Evolutionary conservation across 306 rosid genomes (phyloP).

Genomic region (Lathyrus aphaca): DNA sequence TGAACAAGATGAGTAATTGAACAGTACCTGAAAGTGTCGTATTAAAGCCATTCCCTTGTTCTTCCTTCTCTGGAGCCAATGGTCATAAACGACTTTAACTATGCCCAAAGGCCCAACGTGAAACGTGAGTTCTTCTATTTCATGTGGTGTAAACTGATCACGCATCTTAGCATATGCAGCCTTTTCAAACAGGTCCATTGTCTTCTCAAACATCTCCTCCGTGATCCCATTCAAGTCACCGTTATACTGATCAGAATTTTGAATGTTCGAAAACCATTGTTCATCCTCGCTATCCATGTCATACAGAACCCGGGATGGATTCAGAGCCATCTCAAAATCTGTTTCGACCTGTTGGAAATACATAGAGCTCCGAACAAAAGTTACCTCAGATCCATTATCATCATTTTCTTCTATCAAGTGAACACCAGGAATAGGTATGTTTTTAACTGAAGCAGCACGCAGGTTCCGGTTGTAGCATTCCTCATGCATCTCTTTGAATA

Average conservation of each 20-base stretch:
- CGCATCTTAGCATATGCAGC: constrained; percentile 68
- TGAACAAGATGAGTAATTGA: constrained; percentile 18
- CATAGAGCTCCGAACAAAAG: constrained; percentile 66
- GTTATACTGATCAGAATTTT: constrained; percentile 50
- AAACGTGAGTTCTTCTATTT: constrained; percentile 71
- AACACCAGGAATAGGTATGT: constrained; percentile 97
- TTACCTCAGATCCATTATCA: constrained; percentile 56
- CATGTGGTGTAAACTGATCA: constrained; percentile 66
- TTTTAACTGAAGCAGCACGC: constrained; percentile 86
- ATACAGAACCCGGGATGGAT: constrained; percentile 71
- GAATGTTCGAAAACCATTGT: constrained; percentile 58
- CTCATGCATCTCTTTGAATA: constrained; percentile 96
- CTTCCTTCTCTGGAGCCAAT: constrained; percentile 79
- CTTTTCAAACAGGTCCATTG: constrained; percentile 88
- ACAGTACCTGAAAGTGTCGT: constrained; percentile 87
- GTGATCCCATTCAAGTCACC: constrained; percentile 48
- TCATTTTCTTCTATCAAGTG: constrained; percentile 68
- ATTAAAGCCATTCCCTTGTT: constrained; percentile 83
- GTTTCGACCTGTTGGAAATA: constrained; percentile 77
- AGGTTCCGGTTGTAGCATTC: constrained; percentile 89
- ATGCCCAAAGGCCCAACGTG: constrained; percentile 54
- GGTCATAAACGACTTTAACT: constrained; percentile 60
- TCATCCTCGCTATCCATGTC: constrained; percentile 99
- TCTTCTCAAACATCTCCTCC: constrained; percentile 72
- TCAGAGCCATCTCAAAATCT: constrained; percentile 90